These are phyloP conservation scores for Termitomyces sp. DNA, from an alignment of 1,284 basidiomycete genomes.

Conservation along the genomic window DNA sequence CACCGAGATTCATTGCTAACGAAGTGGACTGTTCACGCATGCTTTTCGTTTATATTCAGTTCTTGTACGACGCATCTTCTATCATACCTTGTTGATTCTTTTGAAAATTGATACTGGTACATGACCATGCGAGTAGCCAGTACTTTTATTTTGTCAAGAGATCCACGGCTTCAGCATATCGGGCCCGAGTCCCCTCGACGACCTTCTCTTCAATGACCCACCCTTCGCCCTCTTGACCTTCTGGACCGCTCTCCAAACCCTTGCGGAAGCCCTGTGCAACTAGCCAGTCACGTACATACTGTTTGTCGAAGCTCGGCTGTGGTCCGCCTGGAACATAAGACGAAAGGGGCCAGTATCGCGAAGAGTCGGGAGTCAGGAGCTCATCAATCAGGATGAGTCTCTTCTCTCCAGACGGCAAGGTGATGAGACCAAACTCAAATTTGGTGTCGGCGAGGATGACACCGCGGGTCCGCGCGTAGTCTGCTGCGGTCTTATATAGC, in stretches of 20 bases:
- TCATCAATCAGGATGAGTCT: constrained; percentile 87
- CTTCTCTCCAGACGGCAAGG: constrained; percentile 26
- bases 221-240: constrained; percentile 62
- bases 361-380: constrained; percentile 94
- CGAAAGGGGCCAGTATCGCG: constrained; percentile 88
- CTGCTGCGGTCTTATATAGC: constrained; percentile 76
- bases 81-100: neutral
- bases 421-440: constrained; percentile 80
- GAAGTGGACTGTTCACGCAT: neutral
- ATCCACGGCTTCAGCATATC: constrained; percentile 78
- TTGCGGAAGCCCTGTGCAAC: constrained; percentile 69
- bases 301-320: constrained; percentile 96
- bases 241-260: constrained; percentile 70
- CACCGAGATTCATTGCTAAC: neutral
- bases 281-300: constrained; percentile 92
- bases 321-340: constrained; percentile 72
- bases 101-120: neutral
- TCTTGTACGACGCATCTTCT: neutral
- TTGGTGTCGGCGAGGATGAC: constrained; percentile 96
- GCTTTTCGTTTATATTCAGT: neutral
- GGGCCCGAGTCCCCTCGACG: constrained; percentile 67
- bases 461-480: constrained; percentile 75
- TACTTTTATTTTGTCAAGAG: constrained; percentile 42
- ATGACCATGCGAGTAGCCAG: neutral
- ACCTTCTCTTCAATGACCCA: constrained; percentile 77